phyloP scores from a whole-genome alignment of 1,284 basidiomycete genomes.

The Ustilago shanxiensis region DNA sequence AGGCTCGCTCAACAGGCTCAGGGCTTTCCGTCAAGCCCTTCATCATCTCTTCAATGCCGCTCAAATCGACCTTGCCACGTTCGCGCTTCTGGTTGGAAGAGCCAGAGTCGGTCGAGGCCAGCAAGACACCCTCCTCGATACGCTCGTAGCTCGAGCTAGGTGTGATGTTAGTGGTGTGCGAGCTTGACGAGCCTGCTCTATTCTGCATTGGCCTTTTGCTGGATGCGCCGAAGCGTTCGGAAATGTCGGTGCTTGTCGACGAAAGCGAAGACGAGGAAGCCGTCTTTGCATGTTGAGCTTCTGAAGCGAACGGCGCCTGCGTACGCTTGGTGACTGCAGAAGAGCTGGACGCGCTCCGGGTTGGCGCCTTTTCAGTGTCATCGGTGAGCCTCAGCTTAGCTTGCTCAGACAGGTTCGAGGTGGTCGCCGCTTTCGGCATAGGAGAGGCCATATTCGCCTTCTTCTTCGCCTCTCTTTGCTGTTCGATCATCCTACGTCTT shows the following conservation, averaged over 20 bases:
- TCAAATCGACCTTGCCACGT: slow-evolving; percentile 40
- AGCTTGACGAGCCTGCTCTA: not conserved
- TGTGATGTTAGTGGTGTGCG: slow-evolving; percentile 34
- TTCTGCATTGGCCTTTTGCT: not conserved
- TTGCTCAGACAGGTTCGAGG: slow-evolving; percentile 11
- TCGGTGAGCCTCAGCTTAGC: not conserved
- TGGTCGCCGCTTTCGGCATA: slow-evolving; percentile 34
- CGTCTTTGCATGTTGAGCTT: slow-evolving; percentile 35
- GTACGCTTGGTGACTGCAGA: not conserved
- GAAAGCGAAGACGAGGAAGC: slow-evolving; percentile 47
- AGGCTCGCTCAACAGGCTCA: slow-evolving; percentile 20
- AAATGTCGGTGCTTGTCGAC: slow-evolving; percentile 19
- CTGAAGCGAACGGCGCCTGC: slow-evolving; percentile 1
- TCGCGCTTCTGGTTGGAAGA: slow-evolving; percentile 12
- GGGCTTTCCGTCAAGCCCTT: slow-evolving; percentile 45
- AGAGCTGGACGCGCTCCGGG: not conserved
- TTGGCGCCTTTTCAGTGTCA: not conserved
- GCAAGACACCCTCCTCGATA: slow-evolving; percentile 19
- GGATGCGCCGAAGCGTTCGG: slow-evolving; percentile 15
- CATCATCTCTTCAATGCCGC: slow-evolving; percentile 56
- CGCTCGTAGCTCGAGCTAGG: slow-evolving; percentile 58
- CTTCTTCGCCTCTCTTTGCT: slow-evolving; percentile 54
- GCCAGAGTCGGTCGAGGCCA: not conserved
- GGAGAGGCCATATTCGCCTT: slow-evolving; percentile 31
- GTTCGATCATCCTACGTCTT: slow-evolving; percentile 51